phyloP scores from a whole-genome alignment of 495 filamentous ascomycete genomes.

The Neurospora sublineolata region DNA sequence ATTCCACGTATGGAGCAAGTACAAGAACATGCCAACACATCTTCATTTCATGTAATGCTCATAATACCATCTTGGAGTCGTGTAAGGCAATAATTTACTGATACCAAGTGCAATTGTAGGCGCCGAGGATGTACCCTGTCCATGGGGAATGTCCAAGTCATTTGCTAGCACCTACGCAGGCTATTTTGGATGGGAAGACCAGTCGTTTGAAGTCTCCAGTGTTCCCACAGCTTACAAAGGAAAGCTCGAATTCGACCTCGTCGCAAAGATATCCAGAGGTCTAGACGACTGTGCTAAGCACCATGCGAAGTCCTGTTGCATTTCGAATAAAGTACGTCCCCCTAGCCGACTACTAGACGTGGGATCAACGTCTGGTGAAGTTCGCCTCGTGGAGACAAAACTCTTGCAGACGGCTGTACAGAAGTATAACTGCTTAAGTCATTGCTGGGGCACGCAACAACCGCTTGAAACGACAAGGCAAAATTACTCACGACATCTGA shows the following conservation, averaged over 20 bases:
- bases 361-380: neutral
- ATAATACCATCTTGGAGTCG: neutral
- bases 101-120: neutral
- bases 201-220: neutral
- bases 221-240: rapidly evolving
- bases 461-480: neutral
- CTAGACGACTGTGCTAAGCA: neutral
- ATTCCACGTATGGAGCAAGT: neutral
- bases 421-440: neutral
- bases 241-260: rapidly evolving
- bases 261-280: neutral
- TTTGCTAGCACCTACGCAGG: rapidly evolving
- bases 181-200: neutral
- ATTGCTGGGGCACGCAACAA: conserved; percentile 3
- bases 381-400: neutral
- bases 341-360: neutral
- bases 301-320: neutral
- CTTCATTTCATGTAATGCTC: neutral
- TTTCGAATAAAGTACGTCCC: neutral
- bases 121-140: neutral
- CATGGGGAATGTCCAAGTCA: neutral
- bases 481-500: neutral
- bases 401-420: rapidly evolving
- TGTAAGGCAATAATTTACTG: neutral
- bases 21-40: neutral